Percentiles rank a stretch among this genome's conserved stretches.
Conservation (phyloP, 495 filamentous ascomycete genomes). For the Pyronema domesticum region DNA sequence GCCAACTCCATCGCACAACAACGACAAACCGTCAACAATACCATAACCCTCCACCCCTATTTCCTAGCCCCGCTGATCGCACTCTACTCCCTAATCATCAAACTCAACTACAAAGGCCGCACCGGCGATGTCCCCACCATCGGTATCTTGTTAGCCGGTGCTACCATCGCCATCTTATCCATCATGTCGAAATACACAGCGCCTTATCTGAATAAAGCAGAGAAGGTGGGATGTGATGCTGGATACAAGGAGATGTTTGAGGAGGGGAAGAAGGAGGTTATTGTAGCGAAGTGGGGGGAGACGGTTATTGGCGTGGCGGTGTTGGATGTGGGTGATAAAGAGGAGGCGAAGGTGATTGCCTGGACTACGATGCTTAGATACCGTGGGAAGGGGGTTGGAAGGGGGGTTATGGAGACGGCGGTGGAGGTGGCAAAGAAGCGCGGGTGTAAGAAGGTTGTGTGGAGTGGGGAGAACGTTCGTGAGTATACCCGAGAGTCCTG, state of each 20-base stretch:
- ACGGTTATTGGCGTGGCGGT: slow-evolving; percentile 40
- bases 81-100: slow-evolving; percentile 25
- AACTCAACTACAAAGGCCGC: slow-evolving; percentile 19
- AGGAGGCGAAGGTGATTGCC: slow-evolving; percentile 42
- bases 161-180: slow-evolving; percentile 31
- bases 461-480: neutral
- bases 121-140: slow-evolving; percentile 25
- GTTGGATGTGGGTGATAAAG: slow-evolving; percentile 28
- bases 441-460: neutral
- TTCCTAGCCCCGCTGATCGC: slow-evolving; percentile 27
- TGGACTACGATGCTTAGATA: slow-evolving; percentile 58
- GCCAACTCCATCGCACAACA: slow-evolving; percentile 47
- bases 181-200: slow-evolving; percentile 27
- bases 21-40: slow-evolving; percentile 34
- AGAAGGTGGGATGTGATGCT: slow-evolving; percentile 35
- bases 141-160: slow-evolving; percentile 29
- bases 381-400: slow-evolving; percentile 48
- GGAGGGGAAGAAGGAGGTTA: slow-evolving; percentile 28
- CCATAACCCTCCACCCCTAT: slow-evolving; percentile 34
- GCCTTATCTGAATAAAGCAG: slow-evolving; percentile 36
- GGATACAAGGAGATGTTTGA: slow-evolving; percentile 27
- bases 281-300: slow-evolving; percentile 38
- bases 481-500: neutral
- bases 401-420: slow-evolving; percentile 36
- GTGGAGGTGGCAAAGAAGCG: neutral